Percentiles rank a stretch among this genome's conserved stretches.
Evolutionary conservation across 257 asterid species (phyloP).

Genomic region (Ophiorrhiza pumila): DNA sequence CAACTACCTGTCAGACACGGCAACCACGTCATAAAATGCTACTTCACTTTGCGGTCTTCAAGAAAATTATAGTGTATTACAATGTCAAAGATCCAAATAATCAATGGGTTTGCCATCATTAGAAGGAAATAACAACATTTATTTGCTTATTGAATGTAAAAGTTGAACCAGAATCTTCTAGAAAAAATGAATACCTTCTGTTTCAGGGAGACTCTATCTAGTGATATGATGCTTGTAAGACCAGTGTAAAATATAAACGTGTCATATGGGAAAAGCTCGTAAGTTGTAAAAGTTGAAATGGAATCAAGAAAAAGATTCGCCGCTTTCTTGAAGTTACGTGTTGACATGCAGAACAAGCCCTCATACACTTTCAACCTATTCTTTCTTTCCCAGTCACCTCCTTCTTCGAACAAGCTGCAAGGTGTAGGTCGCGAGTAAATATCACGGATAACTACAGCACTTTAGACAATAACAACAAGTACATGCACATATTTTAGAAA

Average conservation of each 20-base stretch:
- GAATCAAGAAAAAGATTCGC: conserved; percentile 90
- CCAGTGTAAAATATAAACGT: conserved; percentile 85
- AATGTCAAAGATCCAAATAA: background rate
- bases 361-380: conserved; percentile 91
- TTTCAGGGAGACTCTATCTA: conserved; percentile 86
- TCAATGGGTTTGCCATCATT: no score
- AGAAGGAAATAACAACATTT: background rate
- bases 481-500: background rate
- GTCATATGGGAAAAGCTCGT: conserved; percentile 88
- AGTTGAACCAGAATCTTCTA: background rate
- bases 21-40: conserved; percentile 2
- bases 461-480: background rate
- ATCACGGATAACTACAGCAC: background rate
- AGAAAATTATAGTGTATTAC: background rate
- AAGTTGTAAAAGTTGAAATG: conserved; percentile 94
- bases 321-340: conserved; percentile 93
- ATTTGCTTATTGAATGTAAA: background rate
- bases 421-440: conserved; percentile 17
- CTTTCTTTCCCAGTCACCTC: conserved; percentile 98
- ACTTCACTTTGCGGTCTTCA: background rate
- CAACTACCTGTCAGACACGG: conserved; percentile 69
- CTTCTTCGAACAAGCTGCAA: conserved; percentile 93
- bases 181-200: conserved; percentile 55
- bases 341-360: conserved; percentile 93
- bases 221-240: conserved; percentile 81